phyloP scores from a whole-genome alignment of 495 filamentous ascomycete species.

The Penicillium coffeae region DNA sequence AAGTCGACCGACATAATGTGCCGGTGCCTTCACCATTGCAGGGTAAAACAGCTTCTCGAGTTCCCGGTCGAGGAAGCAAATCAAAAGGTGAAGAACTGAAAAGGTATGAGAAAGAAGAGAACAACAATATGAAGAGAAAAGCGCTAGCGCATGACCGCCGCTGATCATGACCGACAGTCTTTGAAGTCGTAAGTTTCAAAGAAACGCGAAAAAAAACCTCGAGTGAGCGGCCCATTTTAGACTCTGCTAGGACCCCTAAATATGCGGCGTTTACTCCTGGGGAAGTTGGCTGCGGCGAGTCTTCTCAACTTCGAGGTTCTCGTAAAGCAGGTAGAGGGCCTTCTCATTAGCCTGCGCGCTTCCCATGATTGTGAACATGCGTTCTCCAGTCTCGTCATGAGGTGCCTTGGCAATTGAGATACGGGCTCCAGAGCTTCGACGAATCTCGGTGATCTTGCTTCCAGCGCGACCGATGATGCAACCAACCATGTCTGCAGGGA shows the following conservation, averaged over 20 bases:
- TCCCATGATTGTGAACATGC: conserved; percentile 99
- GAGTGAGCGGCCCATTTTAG: conserved; percentile 14
- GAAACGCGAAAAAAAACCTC: conserved; percentile 21
- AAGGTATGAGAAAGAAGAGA: conserved; percentile 36
- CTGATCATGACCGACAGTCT: conserved; percentile 35
- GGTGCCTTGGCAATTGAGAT: conserved; percentile 98
- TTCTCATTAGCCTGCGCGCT: conserved; percentile 88
- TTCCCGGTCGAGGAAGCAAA: conserved; percentile 21
- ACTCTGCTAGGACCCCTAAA: conserved; percentile 11
- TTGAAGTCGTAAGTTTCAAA: conserved; percentile 35
- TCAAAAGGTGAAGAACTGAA: conserved; percentile 48
- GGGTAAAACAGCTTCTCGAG: not conserved
- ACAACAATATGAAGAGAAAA: conserved; percentile 45
- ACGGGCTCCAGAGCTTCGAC: conserved; percentile 89
- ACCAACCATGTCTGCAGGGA: conserved; percentile 98
- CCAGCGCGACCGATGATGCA: conserved; percentile 96
- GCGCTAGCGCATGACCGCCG: conserved; percentile 32
- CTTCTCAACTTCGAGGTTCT: conserved; percentile 98
- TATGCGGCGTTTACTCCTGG: conserved; percentile 54
- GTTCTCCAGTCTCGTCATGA: conserved; percentile 94
- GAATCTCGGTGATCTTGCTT: conserved; percentile 96
- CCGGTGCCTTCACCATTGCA: not conserved
- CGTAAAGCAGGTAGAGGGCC: conserved; percentile 92
- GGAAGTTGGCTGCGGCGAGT: conserved; percentile 81
- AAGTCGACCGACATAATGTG: not conserved